A percentile compares a stretch with the other conserved stretches of the same genome.
These are phyloP conservation scores for Ceratocystiopsis sp. DNA, from an alignment of 2,329 filamentous ascomycete species.

Conservation along the genomic window DNA sequence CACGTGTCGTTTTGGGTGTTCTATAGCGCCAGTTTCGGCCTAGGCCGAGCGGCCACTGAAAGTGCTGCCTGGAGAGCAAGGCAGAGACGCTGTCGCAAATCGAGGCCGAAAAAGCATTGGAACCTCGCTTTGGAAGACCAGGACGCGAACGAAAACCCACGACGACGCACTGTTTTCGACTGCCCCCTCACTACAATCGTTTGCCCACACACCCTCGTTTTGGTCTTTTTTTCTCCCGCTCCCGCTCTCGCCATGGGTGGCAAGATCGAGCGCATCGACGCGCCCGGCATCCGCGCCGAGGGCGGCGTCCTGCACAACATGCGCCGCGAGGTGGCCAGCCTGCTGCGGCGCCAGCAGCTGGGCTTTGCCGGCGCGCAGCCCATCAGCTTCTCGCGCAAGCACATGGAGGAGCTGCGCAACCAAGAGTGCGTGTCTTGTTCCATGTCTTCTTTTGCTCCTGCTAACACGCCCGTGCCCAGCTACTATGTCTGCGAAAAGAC, in stretches of 20 bases:
- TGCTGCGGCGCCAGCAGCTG: slow-evolving; percentile 52
- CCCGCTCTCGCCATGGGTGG: too few species aligned
- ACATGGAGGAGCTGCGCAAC: slow-evolving; percentile 64
- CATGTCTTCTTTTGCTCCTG: not conserved
- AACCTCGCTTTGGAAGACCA: too few species aligned
- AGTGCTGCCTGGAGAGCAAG: too few species aligned
- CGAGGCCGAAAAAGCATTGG: too few species aligned
- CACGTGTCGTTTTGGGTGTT: too few species aligned
- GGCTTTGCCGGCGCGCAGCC: slow-evolving; percentile 85
- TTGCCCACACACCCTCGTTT: not conserved
- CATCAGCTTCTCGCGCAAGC: slow-evolving; percentile 71
- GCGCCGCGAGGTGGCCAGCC: slow-evolving; percentile 53
- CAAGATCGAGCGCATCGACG: slow-evolving; percentile 32
- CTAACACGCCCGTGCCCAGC: slow-evolving; percentile 20
- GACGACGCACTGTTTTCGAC: not conserved
- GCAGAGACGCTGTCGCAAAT: too few species aligned
- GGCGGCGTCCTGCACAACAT: slow-evolving; percentile 38
- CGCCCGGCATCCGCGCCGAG: slow-evolving; percentile 49
- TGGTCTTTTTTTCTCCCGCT: too few species aligned
- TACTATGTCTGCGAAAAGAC: slow-evolving; percentile 99
- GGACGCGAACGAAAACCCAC: too few species aligned
- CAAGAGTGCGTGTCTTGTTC: slow-evolving; percentile 40
- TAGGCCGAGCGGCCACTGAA: too few species aligned
- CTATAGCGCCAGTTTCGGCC: too few species aligned
- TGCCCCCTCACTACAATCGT: too few species aligned